Evolutionary conservation across 2,329 filamentous ascomycete species (phyloP), one percentile per base, ranked within the genome.

Genomic region (Mycosphaerella sp.): DNA sequence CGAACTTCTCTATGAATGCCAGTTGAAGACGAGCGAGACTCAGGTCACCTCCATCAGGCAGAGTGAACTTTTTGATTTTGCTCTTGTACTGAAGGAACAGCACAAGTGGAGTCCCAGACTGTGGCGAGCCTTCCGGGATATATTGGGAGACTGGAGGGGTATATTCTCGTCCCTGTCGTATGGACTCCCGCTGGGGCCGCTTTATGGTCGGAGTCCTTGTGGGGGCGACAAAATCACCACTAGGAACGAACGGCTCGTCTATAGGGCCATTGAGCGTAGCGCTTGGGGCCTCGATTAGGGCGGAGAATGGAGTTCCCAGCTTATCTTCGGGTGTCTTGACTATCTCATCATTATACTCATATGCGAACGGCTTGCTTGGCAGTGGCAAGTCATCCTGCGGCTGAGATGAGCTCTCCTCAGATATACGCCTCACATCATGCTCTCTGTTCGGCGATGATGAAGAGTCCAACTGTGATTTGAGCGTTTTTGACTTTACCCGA

Each of bases 1-100:
- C 93, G 66, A 98, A 98, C 67, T 96, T 98, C 61, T 98, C 93
- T 61, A 98, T 98, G 62, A 98, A 98, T 0, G 93, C 91, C 25
- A 98, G 78, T 68, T 98, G 91, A 52, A 98, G 71, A 18, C 90
- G 81, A 1, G 89, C 89, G 53, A 96, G 85, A 2, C 88, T 91
- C 9, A 98, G 76, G 56, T 91, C 89, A 28, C 84, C 83, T 1
- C 91, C 91, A 66, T 94, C 89, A 0, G 87, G 74, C 30, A 97
- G 79, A 13, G 95, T 82, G 66, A 94, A 94, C 68, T 97, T 97
- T 72, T 96, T 97, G 61, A 97, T 90, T 67, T 93, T 93, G 62
- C 86, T 93, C 68, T 94, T 95, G 73, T 97, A 96, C 70, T 97
- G 91, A 55, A 97, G 70, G 68, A 97, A 98, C 35, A 98, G 74